Base-by-base conservation (phyloP, 345 rosid genomes). In the Anastatica hierochuntica region DNA sequence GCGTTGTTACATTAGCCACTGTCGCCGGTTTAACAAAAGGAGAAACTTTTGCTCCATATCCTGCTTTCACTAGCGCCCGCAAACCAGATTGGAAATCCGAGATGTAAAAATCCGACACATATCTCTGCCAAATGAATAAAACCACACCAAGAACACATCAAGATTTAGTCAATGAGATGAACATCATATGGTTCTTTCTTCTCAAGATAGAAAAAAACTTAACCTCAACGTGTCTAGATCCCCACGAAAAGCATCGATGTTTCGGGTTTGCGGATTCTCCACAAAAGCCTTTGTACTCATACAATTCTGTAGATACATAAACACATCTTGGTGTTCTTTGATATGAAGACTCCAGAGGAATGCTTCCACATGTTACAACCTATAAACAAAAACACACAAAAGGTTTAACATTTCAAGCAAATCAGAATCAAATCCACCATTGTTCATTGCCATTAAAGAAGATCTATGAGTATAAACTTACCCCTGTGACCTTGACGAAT, bases 351-450 rank as follows among this genome's bases (percentile, higher is more conserved):
- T 90, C 96, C 61, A 90, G 66, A 7, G 96, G 87, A n/a, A 79
- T 66, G 62, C 96, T 80, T 58, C 98, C 98, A 68, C 98, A 90
- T 31, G 98, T 90, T 51, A 87, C 95, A 46, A 90, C 95, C 98
- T 90, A 64, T 68, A 73, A 43, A 20, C 38, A 37, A 8, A 38
- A 30, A 8, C 9, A 24, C 27, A 24, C 8, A 45, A 19, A 27
- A 27, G 8, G n/a, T 11, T 19, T 1, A 24, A n/a, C 15, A 18
- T 27, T 53, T 53, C 18, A 14, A 38, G 4, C 36, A 31, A 13
- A 19, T n/a, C 24, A 21, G 24, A 5, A 21, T 21, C 24, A 5
- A 21, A 21, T 21, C 24, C 24, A 21, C 24, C 24, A 21, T n/a
- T n/a, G n/a, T n/a, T n/a, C n/a, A n/a, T n/a, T n/a, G n/a, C n/a